Evolutionary conservation across 768 basidiomycete species (phyloP).

Genomic region (Solioccasus polychromus): DNA sequence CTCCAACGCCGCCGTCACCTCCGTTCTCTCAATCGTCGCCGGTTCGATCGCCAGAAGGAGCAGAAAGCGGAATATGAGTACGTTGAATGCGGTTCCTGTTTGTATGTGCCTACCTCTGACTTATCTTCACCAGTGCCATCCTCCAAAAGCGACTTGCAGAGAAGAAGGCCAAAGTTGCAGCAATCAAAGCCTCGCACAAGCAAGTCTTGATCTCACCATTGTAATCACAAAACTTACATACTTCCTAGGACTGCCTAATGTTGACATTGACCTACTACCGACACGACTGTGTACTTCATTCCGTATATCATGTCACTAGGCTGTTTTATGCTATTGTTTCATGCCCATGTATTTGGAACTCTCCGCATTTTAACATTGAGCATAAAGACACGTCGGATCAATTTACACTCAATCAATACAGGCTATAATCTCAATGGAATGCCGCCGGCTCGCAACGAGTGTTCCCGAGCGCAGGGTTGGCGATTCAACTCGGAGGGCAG

Average conservation of each 20-base stretch:
- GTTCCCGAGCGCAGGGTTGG: too few relatives aligned
- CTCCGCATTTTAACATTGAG: too few relatives aligned
- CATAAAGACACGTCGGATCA: too few relatives aligned
- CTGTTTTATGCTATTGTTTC: slow-evolving; percentile 17
- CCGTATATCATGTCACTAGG: slow-evolving; percentile 25
- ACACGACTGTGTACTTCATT: slow-evolving; percentile 15
- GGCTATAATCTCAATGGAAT: too few relatives aligned
- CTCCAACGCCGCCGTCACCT: slow-evolving; percentile 97
- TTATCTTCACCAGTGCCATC: slow-evolving; percentile 46
- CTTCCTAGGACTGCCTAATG: slow-evolving; percentile 21
- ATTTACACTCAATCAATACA: too few relatives aligned
- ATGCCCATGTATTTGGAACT: slow-evolving; percentile 9
- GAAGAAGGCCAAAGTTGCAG: slow-evolving; percentile 89
- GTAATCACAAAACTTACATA: neutral
- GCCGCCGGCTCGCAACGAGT: too few relatives aligned
- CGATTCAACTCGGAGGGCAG: too few relatives aligned
- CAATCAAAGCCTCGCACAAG: slow-evolving; percentile 84
- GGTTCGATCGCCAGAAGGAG: slow-evolving; percentile 89
- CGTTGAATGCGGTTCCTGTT: slow-evolving; percentile 18
- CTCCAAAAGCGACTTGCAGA: slow-evolving; percentile 88
- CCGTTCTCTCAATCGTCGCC: slow-evolving; percentile 81
- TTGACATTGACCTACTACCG: neutral
- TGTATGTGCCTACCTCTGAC: neutral
- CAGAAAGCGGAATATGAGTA: slow-evolving; percentile 93
- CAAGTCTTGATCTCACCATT: slow-evolving; percentile 23